Evolutionary conservation across 148 eudicot species (phyloP).

Genomic region (Gaultheria prostrata): DNA sequence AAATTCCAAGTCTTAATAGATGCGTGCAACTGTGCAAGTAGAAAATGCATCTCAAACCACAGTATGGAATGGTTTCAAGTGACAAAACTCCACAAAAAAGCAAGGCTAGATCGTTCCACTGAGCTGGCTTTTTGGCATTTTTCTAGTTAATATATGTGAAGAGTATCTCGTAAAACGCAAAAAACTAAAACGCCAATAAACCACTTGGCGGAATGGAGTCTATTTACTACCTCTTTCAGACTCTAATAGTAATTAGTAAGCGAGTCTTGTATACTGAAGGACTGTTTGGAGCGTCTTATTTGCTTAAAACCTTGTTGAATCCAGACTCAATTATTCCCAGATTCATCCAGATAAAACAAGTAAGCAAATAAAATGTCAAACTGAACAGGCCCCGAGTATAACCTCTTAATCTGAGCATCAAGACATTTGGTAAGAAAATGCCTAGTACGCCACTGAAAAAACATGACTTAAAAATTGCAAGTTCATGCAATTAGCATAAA

Average conservation of each 20-base stretch:
- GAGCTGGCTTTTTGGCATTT: too few relatives aligned
- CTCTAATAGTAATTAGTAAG: background rate
- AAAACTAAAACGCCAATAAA: too few relatives aligned
- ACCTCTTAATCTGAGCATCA: background rate
- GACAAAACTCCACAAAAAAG: too few relatives aligned
- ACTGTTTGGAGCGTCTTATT: background rate
- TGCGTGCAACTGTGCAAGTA: too few relatives aligned
- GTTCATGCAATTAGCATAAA: background rate
- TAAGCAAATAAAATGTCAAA: background rate
- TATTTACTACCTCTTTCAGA: background rate
- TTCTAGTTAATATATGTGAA: too few relatives aligned
- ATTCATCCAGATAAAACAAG: background rate
- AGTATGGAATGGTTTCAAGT: too few relatives aligned
- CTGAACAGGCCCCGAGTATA: background rate
- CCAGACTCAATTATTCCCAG: background rate
- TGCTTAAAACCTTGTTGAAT: background rate
- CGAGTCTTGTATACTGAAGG: background rate
- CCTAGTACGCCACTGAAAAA: background rate
- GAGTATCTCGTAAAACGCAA: too few relatives aligned
- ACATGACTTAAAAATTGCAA: background rate
- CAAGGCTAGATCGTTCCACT: too few relatives aligned
- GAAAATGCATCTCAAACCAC: too few relatives aligned
- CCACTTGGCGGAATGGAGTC: background rate
- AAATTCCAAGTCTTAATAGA: too few relatives aligned
- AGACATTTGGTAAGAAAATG: background rate